Conservation (phyloP, 169 alveolate genomes). For the Pseudocohnilembus persalinus region DNA sequence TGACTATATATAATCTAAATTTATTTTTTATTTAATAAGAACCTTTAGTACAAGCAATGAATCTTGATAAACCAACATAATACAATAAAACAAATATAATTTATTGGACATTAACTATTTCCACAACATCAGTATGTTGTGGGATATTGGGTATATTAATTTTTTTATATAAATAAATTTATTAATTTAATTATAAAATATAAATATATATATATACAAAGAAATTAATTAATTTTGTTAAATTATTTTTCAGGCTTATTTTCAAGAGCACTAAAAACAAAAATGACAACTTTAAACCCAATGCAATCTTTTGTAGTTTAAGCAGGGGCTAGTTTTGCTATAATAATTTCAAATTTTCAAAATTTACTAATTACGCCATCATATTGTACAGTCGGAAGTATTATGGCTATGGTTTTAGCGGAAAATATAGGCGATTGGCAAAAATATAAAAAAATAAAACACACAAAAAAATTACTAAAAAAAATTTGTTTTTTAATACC, state of each 20-base stretch:
- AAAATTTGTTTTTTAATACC: not conserved
- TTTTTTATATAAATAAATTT: too few relatives aligned
- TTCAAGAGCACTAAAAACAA: not conserved
- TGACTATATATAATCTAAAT: not conserved
- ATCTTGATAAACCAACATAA: not conserved
- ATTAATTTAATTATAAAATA: too few relatives aligned
- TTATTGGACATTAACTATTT: not conserved
- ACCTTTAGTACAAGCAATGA: not conserved
- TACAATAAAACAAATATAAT: too few relatives aligned
- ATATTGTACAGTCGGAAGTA: not conserved
- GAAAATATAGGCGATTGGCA: not conserved
- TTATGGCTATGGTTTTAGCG: not conserved
- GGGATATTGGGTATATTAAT: not conserved
- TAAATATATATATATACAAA: too few relatives aligned
- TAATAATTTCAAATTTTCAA: not conserved
- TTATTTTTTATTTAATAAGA: not conserved
- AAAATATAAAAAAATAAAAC: not conserved
- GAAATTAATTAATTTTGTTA: too few relatives aligned
- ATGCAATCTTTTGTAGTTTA: not conserved
- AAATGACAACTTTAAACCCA: not conserved
- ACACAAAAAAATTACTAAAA: too few relatives aligned
- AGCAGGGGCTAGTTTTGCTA: not conserved
- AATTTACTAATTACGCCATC: not conserved
- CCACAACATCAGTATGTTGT: not conserved
- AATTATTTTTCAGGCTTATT: not conserved